Evolutionary conservation across 768 basidiomycete species (phyloP).

Genomic region (Boletus sp.): DNA sequence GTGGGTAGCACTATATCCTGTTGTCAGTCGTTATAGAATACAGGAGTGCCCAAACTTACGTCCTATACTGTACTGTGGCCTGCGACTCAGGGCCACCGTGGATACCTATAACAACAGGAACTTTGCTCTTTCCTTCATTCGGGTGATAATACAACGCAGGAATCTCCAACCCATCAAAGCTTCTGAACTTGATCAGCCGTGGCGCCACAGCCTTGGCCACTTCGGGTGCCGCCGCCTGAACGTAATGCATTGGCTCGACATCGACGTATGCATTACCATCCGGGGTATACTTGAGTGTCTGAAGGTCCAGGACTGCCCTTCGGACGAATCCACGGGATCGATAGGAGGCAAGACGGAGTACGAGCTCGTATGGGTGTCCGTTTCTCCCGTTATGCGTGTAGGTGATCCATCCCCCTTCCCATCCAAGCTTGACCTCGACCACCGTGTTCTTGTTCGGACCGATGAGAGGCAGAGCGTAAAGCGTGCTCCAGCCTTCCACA

Average conservation of each 20-base stretch:
- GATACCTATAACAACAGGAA: conserved; percentile 37
- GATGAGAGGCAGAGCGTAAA: conserved; percentile 31
- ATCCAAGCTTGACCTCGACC: conserved; percentile 31
- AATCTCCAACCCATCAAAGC: conserved; percentile 41
- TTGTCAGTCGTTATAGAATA: conserved; percentile 1
- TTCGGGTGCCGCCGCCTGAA: conserved; percentile 34
- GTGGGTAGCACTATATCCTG: conserved; percentile 30
- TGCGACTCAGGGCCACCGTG: conserved; percentile 42
- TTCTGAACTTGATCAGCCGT: conserved; percentile 37
- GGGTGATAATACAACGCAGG: conserved; percentile 45
- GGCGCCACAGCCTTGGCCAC: conserved; percentile 30
- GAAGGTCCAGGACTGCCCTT: conserved; percentile 32
- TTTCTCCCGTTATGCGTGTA: conserved; percentile 35
- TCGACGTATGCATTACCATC: conserved; percentile 28
- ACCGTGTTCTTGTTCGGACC: conserved; percentile 30
- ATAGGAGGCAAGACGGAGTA: conserved; percentile 32
- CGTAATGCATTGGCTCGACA: conserved; percentile 29
- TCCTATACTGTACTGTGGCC: conserved; percentile 33
- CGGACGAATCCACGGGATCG: conserved; percentile 28
- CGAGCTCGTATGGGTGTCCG: conserved; percentile 33
- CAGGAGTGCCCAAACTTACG: conserved; percentile 20
- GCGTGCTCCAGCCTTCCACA: conserved; percentile 37
- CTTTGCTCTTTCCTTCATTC: conserved; percentile 21
- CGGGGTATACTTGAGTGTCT: conserved; percentile 16
- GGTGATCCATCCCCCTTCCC: conserved; percentile 32